phyloP scores from a whole-genome alignment of 352 stramenopile species.

The Globisporangium apiculatum region DNA sequence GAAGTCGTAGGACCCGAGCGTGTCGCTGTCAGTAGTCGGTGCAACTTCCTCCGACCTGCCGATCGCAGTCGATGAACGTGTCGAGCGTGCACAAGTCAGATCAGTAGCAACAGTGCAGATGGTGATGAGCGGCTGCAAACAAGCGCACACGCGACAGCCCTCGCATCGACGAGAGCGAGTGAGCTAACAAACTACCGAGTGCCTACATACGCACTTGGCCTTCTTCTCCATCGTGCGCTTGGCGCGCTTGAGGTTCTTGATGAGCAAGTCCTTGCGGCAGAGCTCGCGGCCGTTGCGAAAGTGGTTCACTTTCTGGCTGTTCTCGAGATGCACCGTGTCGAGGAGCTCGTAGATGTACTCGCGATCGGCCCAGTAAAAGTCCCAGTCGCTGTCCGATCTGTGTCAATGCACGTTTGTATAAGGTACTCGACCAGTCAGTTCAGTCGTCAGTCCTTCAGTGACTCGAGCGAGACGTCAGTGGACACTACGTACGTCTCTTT shows the following conservation, averaged over 20 bases:
- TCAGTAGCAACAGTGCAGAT: no score
- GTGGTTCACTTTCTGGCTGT: slow-evolving; percentile 87
- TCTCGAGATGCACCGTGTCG: slow-evolving; percentile 83
- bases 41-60: slow-evolving; percentile 34
- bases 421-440: no score
- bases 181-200: no score
- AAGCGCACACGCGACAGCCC: no score
- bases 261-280: slow-evolving; percentile 91
- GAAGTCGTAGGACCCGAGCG: slow-evolving; percentile 80
- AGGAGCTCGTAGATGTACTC: slow-evolving; percentile 90
- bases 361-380: slow-evolving; percentile 87
- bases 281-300: slow-evolving; percentile 86
- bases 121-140: no score
- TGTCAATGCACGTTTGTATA: no score
- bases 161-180: no score
- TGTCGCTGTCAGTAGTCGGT: slow-evolving; percentile 10
- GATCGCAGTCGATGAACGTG: background rate
- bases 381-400: slow-evolving; percentile 74
- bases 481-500: slow-evolving; percentile 56
- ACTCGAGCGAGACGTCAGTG: background rate
- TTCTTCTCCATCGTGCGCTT: slow-evolving; percentile 82
- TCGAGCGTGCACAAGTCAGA: background rate
- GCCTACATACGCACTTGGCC: slow-evolving; percentile 28
- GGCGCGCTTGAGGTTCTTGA: slow-evolving; percentile 93
- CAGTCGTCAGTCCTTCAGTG: no score